These are phyloP conservation scores for Penicillium alfredii DNA, from an alignment of 495 filamentous ascomycete genomes.

Conservation along the genomic window DNA sequence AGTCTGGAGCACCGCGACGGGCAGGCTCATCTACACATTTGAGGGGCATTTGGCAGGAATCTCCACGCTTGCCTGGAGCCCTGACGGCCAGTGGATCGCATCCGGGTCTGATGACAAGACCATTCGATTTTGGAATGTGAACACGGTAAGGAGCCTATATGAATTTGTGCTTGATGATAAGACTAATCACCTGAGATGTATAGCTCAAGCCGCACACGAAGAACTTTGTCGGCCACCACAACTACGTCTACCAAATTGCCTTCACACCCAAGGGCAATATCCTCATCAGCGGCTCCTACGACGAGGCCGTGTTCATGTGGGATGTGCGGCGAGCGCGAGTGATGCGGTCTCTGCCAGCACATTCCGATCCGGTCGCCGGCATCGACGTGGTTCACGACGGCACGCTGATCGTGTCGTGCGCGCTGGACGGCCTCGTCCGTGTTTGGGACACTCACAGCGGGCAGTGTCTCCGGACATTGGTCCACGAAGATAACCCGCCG, in stretches of 20 bases:
- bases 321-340: conserved; percentile 77
- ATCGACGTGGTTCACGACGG: conserved; percentile 92
- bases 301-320: conserved; percentile 96
- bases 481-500: conserved; percentile 92
- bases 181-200: conserved; percentile 6
- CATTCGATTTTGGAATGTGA: conserved; percentile 85
- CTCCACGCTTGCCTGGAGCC: conserved; percentile 83
- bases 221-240: conserved; percentile 82
- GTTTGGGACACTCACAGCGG: conserved; percentile 96
- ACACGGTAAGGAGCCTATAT: conserved; percentile 61
- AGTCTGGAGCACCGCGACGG: conserved; percentile 79
- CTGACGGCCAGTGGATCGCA: conserved; percentile 77
- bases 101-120: conserved; percentile 95
- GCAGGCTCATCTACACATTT: conserved; percentile 75
- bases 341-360: conserved; percentile 88
- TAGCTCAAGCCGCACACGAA: conserved; percentile 55
- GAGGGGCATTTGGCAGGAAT: conserved; percentile 91
- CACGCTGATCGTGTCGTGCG: conserved; percentile 83
- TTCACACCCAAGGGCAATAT: conserved; percentile 97
- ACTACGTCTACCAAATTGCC: conserved; percentile 87
- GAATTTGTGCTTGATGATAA: too few relatives aligned
- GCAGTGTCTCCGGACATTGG: conserved; percentile 88
- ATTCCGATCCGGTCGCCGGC: conserved; percentile 88
- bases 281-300: conserved; percentile 88
- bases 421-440: conserved; percentile 81